Percentiles rank a stretch among this genome's conserved stretches.
Evolutionary conservation across 2,329 filamentous ascomycete genomes (phyloP).

Genomic region (Knoxdaviesia capensis): DNA sequence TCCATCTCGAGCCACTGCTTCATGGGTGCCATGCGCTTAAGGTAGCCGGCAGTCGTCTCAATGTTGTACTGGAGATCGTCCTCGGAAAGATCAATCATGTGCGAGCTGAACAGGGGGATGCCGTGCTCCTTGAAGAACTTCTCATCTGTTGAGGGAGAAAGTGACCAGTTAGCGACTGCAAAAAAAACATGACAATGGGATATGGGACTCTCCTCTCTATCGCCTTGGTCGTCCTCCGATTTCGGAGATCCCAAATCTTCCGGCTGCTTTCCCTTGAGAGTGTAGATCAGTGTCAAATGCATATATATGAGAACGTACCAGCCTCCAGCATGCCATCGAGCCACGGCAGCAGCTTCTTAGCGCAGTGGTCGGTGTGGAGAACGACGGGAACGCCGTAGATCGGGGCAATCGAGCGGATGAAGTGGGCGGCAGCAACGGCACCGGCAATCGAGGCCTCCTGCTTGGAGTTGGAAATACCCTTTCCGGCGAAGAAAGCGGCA

Average conservation of each 20-base stretch:
- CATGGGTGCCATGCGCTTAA: slow-evolving; percentile 86
- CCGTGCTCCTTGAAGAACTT: slow-evolving; percentile 80
- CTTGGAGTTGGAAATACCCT: slow-evolving; percentile 61
- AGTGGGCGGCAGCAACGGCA: slow-evolving; percentile 75
- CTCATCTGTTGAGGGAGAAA: slow-evolving; percentile 38
- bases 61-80: slow-evolving; percentile 82
- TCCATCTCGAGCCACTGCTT: slow-evolving; percentile 99
- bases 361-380: slow-evolving; percentile 94
- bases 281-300: too few relatives aligned
- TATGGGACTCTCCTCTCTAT: too few relatives aligned
- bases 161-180: too few relatives aligned
- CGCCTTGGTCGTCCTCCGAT: too few relatives aligned
- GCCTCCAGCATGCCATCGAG: slow-evolving; percentile 86
- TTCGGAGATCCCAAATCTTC: too few relatives aligned
- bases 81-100: slow-evolving; percentile 98
- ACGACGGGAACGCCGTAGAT: slow-evolving; percentile 41
- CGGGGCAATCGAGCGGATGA: slow-evolving; percentile 73
- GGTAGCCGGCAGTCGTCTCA: slow-evolving; percentile 74
- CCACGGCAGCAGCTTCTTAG: slow-evolving; percentile 98
- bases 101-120: slow-evolving; percentile 77
- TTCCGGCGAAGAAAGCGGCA: slow-evolving; percentile 79
- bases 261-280: too few relatives aligned
- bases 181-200: too few relatives aligned
- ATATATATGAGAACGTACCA: slow-evolving; percentile 1
- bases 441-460: slow-evolving; percentile 80